Evolutionary conservation across 148 eudicot genomes (phyloP), one percentile per base, ranked within the genome.

Genomic region (Salicornia ramosissima): DNA sequence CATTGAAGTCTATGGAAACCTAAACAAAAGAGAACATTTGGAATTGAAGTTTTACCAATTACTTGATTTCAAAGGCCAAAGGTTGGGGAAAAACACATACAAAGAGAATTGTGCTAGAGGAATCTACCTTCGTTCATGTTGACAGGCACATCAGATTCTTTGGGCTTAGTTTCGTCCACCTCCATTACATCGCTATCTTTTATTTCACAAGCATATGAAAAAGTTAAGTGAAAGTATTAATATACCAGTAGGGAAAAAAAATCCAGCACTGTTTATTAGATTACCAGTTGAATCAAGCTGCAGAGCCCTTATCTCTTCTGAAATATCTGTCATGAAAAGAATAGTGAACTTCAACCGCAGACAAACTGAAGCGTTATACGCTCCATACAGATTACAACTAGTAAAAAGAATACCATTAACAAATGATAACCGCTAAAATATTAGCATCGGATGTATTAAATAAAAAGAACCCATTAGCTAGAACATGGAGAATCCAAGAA

Each of bases 221-320:
- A 47, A 24, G 52, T 60, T 26, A 3, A 10, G 13, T 39, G 2
- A 18, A 64, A 18, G 1, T 11, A 36, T 42, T 29, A 24, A 34
- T 21, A 33, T 1, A 15, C 62, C 12, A 10, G 42, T 11, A 57
- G 2, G 29, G 21, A 13, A 46, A 14, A 15, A 26, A 19, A 43
- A 40, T 29, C n/a, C 54, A 42, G 29, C 29, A 33, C 16, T 4
- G 8, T 15, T 16, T 22, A 19, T 47, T 86, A 89, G 93, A 19
- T 47, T 86, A 89, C 96, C 96, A 59, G 90, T 19, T 76, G 96
- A 89, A 80, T 92, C 97, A 55, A 92, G 97, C 80, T 92, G 97
- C 89, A 92, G 68, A 36, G 83, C 89, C 16, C 90, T 84, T 57
- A 92, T 87, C 29, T 92, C 96, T 69, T 86, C 97, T 73, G 83